Evolutionary conservation across 306 rosid genomes (phyloP).

Genomic region (Myrica gale): DNA sequence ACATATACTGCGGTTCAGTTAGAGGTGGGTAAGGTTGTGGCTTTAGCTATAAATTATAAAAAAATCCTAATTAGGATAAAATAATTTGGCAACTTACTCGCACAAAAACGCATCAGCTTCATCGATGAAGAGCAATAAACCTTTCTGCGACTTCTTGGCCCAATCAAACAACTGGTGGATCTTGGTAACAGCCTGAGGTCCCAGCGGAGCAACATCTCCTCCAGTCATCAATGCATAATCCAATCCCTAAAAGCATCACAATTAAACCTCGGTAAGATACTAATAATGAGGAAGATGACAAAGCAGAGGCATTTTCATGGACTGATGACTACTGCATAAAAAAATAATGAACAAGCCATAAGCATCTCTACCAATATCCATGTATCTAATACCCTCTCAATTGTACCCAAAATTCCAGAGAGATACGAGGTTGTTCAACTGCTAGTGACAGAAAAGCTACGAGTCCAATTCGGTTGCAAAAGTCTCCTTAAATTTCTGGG

Average conservation of each 20-base stretch:
- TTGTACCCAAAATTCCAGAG: background rate
- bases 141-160: constrained; percentile 81
- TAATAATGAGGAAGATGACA: background rate
- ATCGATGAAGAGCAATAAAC: constrained; percentile 91
- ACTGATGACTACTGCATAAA: background rate
- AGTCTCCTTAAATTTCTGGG: background rate
- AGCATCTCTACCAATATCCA: background rate
- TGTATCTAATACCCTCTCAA: background rate
- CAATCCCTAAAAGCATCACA: constrained; percentile 53
- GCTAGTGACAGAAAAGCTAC: background rate
- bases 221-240: constrained; percentile 99
- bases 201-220: constrained; percentile 98
- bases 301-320: background rate
- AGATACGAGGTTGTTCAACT: background rate
- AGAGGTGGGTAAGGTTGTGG: too few species aligned
- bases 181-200: constrained; percentile 96
- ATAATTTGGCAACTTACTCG: constrained; percentile 65
- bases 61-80: constrained; percentile 6
- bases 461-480: background rate
- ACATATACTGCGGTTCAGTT: too few species aligned
- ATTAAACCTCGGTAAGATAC: background rate
- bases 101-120: constrained; percentile 99
- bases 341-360: background rate
- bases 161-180: constrained; percentile 97
- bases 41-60: too few species aligned